Conservation (phyloP, 441 rosid genomes). For the Populus hybrid region DNA sequence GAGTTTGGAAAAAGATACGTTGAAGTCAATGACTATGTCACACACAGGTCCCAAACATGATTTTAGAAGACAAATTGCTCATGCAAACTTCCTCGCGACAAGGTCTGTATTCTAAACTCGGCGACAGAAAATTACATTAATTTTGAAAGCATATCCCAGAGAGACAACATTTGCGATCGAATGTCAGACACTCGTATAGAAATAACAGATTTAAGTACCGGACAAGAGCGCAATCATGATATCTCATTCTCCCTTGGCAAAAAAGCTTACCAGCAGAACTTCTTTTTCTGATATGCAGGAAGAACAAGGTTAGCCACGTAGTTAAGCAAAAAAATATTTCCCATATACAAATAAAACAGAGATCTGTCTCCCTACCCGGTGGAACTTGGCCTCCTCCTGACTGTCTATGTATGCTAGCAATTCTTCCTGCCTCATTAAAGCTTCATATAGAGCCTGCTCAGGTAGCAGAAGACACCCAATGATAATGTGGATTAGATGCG, state of each 20-base stretch:
- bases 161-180: neutral
- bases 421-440: slow-evolving; percentile 94
- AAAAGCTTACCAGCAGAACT: slow-evolving; percentile 53
- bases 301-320: slow-evolving; percentile 7
- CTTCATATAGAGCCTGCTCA: slow-evolving; percentile 76
- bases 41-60: neutral
- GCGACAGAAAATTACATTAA: slow-evolving; percentile 14
- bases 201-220: neutral
- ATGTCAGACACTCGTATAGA: slow-evolving; percentile 1
- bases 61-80: neutral
- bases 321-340: neutral
- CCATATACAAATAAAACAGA: neutral
- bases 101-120: neutral
- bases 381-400: slow-evolving; percentile 64
- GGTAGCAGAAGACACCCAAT: neutral
- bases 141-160: slow-evolving; percentile 11
- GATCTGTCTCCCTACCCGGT: slow-evolving; percentile 45
- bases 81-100: neutral
- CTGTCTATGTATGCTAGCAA: slow-evolving; percentile 82
- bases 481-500: neutral
- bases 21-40: neutral
- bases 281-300: slow-evolving; percentile 48
- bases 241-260: slow-evolving; percentile 12
- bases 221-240: neutral
- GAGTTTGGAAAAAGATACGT: neutral